Conservation (phyloP, 140 eudicot species). For the Artemisia princeps region DNA sequence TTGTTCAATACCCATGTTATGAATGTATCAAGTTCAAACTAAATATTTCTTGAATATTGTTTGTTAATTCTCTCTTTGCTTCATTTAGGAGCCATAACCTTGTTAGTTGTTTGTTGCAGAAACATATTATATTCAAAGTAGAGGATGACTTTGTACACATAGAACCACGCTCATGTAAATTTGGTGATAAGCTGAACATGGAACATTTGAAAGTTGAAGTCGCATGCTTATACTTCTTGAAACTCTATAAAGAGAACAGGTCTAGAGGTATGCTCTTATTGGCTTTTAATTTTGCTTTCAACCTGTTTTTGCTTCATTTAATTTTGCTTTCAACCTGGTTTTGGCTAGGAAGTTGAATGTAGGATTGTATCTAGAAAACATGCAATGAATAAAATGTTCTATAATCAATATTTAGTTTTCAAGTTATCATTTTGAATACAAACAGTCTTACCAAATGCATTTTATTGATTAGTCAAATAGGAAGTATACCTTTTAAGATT, state of each 20-base stretch:
- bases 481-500: background rate
- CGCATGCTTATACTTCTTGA: constrained; percentile 71
- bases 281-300: constrained; percentile 9
- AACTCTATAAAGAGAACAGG: constrained; percentile 59
- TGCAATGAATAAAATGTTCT: background rate
- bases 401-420: background rate
- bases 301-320: constrained; percentile 10
- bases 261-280: constrained; percentile 49
- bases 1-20: background rate
- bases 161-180: constrained; percentile 32
- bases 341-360: background rate
- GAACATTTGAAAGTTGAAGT: constrained; percentile 57
- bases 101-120: constrained; percentile 39
- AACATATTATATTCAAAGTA: constrained; percentile 55
- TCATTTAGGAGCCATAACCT: constrained; percentile 11
- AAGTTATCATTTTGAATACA: background rate
- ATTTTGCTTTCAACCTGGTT: background rate
- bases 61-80: constrained; percentile 9
- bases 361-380: background rate
- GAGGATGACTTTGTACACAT: constrained; percentile 55
- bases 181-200: constrained; percentile 42
- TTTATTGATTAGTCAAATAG: background rate
- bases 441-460: background rate
- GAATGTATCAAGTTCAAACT: constrained; percentile 1
- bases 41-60: background rate